Evolutionary conservation across 2,329 filamentous ascomycete species (phyloP).

Genomic region (Colletotrichum falcatum): DNA sequence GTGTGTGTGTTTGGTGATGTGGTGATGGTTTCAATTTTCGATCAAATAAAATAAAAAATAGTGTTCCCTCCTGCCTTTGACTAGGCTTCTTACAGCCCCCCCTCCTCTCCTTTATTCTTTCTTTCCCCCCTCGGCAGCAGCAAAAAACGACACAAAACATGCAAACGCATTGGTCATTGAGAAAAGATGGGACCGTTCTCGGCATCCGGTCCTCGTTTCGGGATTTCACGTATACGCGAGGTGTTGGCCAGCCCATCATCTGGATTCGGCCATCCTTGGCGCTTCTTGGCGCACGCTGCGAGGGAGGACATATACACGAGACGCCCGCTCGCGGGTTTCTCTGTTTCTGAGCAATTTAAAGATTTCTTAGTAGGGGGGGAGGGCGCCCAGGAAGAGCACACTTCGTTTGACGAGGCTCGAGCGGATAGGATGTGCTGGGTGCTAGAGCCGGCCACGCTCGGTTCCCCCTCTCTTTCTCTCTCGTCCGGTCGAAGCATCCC

Average conservation of each 20-base stretch:
- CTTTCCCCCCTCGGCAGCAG: neutral
- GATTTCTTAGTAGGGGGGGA: neutral
- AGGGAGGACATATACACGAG: conserved; percentile 1
- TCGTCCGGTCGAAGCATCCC: neutral
- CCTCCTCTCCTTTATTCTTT: neutral
- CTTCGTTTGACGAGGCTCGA: neutral
- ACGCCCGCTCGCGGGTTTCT: conserved; percentile 10
- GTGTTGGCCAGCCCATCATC: conserved; percentile 29
- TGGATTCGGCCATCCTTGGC: conserved; percentile 36
- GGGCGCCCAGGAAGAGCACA: neutral
- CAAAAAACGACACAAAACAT: conserved; percentile 10
- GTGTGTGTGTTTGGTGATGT: neutral
- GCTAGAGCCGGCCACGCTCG: neutral
- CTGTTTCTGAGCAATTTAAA: neutral
- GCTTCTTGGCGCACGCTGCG: conserved; percentile 38
- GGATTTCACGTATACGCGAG: conserved; percentile 5
- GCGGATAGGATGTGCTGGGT: neutral
- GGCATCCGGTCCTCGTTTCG: conserved; percentile 34
- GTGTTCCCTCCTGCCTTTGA: neutral
- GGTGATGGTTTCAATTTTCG: neutral
- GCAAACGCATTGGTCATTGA: conserved; percentile 2
- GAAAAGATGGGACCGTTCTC: neutral
- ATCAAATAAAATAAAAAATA: neutral
- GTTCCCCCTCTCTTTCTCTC: neutral
- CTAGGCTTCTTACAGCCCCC: conserved; percentile 5